Conservation (phyloP, 805 yeast species). For the Kluyveromyces aestuarii region DNA sequence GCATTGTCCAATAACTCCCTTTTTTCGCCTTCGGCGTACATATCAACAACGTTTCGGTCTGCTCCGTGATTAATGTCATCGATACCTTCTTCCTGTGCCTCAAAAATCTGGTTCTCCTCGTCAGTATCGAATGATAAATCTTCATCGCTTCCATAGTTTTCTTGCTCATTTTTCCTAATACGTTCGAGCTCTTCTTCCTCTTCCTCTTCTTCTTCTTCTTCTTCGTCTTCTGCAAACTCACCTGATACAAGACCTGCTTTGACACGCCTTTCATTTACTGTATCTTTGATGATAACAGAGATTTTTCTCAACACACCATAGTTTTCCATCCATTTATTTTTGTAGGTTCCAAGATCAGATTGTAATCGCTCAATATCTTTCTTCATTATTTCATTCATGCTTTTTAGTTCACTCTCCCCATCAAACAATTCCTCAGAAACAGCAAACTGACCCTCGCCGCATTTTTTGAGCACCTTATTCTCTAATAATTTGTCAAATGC, state of each 20-base stretch:
- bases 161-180: constrained; percentile 4
- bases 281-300: constrained; percentile 18
- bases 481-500: constrained; percentile 16
- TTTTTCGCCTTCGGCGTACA: neutral
- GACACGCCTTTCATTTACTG: constrained; percentile 15
- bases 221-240: constrained; percentile 5
- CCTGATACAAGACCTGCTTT: constrained; percentile 2
- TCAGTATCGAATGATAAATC: neutral
- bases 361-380: constrained; percentile 16
- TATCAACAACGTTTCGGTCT: no score
- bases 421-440: constrained; percentile 22
- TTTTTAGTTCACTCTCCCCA: constrained; percentile 19
- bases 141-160: neutral
- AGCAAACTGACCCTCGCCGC: constrained; percentile 10
- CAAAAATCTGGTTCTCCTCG: neutral
- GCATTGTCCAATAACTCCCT: neutral
- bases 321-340: constrained; percentile 24
- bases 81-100: neutral
- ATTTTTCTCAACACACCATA: constrained; percentile 22
- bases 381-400: constrained; percentile 17
- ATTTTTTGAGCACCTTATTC: constrained; percentile 11
- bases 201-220: constrained; percentile 3
- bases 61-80: neutral
- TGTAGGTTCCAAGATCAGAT: constrained; percentile 15
- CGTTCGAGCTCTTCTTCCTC: constrained; percentile 5